These are phyloP conservation scores for Leccinellum albellum DNA, from an alignment of 768 basidiomycete species.

Conservation along the genomic window DNA sequence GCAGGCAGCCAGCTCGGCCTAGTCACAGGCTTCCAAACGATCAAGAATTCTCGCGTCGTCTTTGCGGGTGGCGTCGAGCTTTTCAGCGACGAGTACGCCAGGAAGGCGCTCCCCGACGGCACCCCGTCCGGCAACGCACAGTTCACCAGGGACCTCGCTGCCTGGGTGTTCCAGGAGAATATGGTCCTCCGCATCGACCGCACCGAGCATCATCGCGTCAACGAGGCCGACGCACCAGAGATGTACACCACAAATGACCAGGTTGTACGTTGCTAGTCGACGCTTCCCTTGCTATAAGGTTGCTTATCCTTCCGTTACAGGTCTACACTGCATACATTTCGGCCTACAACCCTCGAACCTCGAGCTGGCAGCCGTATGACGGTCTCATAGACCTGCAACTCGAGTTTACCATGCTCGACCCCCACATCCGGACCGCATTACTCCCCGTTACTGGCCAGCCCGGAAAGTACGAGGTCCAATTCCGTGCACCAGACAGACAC, in stretches of 20 bases:
- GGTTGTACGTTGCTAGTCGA: constrained; percentile 46
- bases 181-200: constrained; percentile 75
- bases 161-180: constrained; percentile 90
- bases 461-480: constrained; percentile 74
- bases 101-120: constrained; percentile 58
- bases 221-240: constrained; percentile 57
- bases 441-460: constrained; percentile 51
- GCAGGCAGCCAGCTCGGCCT: constrained; percentile 74
- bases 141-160: constrained; percentile 69
- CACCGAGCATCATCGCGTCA: constrained; percentile 68
- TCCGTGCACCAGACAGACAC: constrained; percentile 91
- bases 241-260: constrained; percentile 85
- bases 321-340: constrained; percentile 74
- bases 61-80: constrained; percentile 81
- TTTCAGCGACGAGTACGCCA: constrained; percentile 72
- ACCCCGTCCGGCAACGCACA: constrained; percentile 69
- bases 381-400: constrained; percentile 79
- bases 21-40: constrained; percentile 87
- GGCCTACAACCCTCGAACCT: constrained; percentile 51
- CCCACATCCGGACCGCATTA: constrained; percentile 84
- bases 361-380: constrained; percentile 69
- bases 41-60: constrained; percentile 68
- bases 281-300: neutral
- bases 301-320: constrained; percentile 37
- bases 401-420: constrained; percentile 98